phyloP scores from a whole-genome alignment of 371 early-diverging fungal species.

The Chytridium lagenaria region DNA sequence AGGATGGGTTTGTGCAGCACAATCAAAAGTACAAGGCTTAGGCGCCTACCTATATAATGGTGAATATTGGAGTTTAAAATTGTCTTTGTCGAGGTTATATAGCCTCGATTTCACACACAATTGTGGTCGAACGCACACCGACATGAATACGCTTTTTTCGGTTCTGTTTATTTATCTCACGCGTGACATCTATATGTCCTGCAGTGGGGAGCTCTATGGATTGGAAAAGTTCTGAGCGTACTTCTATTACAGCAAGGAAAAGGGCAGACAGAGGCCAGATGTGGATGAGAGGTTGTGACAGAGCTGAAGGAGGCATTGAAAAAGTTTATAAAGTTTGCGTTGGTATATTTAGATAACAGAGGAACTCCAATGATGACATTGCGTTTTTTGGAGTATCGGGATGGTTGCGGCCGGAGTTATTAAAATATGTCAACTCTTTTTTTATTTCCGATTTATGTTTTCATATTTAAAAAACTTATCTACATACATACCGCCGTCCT shows the following conservation, averaged over 20 bases:
- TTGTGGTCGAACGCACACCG: slow-evolving; percentile 83
- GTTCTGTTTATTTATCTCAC: slow-evolving; percentile 95
- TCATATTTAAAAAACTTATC: no score
- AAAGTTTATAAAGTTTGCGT: slow-evolving; percentile 74
- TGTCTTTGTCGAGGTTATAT: neutral
- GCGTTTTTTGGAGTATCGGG: no score
- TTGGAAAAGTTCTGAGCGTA: slow-evolving; percentile 98
- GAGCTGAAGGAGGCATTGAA: slow-evolving; percentile 68
- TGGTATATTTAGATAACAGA: no score
- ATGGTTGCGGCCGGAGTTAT: no score
- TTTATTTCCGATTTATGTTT: no score
- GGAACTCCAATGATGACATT: no score
- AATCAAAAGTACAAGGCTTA: slow-evolving; percentile 93
- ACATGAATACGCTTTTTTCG: slow-evolving; percentile 97
- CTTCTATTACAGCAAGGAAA: slow-evolving; percentile 87
- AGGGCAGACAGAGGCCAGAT: slow-evolving; percentile 67
- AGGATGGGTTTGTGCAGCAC: slow-evolving; percentile 95
- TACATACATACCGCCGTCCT: no score
- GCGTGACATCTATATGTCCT: slow-evolving; percentile 68
- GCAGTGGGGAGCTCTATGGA: slow-evolving; percentile 76
- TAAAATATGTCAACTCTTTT: no score
- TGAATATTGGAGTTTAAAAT: slow-evolving; percentile 17
- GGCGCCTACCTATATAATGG: slow-evolving; percentile 85
- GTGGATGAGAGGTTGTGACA: slow-evolving; percentile 62
- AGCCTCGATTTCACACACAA: neutral